A percentile compares a stretch with the other conserved stretches of the same genome.
phyloP scores from a whole-genome alignment of 305 asterid species.

The Caryopteris hybrid region DNA sequence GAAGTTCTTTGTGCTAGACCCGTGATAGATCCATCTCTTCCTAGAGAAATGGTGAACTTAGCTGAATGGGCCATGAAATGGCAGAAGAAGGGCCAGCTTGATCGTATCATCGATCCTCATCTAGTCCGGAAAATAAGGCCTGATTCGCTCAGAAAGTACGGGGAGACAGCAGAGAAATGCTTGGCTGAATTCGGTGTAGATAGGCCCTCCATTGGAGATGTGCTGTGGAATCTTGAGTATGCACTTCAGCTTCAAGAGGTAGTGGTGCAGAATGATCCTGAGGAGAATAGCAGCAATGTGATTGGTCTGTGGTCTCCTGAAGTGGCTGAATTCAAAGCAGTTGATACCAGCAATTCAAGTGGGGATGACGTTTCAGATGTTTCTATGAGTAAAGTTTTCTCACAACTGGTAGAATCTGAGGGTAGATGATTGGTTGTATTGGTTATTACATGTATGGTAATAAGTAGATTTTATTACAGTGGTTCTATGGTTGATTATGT shows the following conservation, averaged over 20 bases:
- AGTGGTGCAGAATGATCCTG: slow-evolving; percentile 44
- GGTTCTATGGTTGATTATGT: background rate
- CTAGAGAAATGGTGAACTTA: slow-evolving; percentile 69
- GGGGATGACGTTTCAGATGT: slow-evolving; percentile 56
- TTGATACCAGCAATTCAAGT: slow-evolving; percentile 29
- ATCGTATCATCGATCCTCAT: slow-evolving; percentile 41
- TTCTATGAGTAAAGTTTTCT: slow-evolving; percentile 64
- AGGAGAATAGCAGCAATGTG: slow-evolving; percentile 47
- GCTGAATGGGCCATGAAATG: slow-evolving; percentile 79
- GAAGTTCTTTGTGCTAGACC: slow-evolving; percentile 77
- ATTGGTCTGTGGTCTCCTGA: slow-evolving; percentile 48
- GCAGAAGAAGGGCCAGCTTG: slow-evolving; percentile 57
- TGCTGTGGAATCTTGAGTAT: slow-evolving; percentile 67
- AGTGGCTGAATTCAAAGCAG: slow-evolving; percentile 24
- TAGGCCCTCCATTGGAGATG: slow-evolving; percentile 74
- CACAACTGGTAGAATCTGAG: slow-evolving; percentile 66
- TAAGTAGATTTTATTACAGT: background rate
- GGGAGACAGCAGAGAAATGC: slow-evolving; percentile 69
- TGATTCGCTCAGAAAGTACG: slow-evolving; percentile 56
- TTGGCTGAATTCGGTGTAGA: slow-evolving; percentile 70
- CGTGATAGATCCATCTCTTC: slow-evolving; percentile 65
- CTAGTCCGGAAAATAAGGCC: slow-evolving; percentile 51
- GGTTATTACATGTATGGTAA: too few species aligned
- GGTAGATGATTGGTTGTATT: slow-evolving; percentile 47
- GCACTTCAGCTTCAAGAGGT: slow-evolving; percentile 69